Evolutionary conservation across 257 asterid genomes (phyloP), one percentile per base, ranked within the genome.

Genomic region (Nicotiana knightiana): DNA sequence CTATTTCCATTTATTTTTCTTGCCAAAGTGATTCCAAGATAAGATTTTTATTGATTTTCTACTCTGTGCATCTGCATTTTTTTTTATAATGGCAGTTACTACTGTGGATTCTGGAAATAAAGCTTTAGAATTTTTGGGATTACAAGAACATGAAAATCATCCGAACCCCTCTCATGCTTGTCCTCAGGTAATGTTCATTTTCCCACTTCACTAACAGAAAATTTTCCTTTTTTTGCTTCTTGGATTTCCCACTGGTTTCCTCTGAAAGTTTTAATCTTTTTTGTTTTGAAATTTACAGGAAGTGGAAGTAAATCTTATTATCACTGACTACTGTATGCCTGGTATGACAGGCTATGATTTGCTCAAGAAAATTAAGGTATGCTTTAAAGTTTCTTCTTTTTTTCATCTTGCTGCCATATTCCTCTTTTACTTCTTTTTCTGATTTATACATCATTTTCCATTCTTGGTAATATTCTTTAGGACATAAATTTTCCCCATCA

Each of bases 101-200:
- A 84, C 92, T 17, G 92, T 90, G 54, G 94, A 90, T 87, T 89
- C 92, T 75, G 94, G 94, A n/a, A 87, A 83, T 62, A 90, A 89
- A 67, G 94, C 94, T 48, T 80, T 90, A 53, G 91, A 90, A 59
- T 84, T 89, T 83, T 88, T 90, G 85, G 92, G 94, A 3, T 86
- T 90, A 68, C 79, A 71, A 67, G 88, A 82, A 78, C 76, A 87
- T 81, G 87, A 83, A 37, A 79, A 16, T 61, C 77, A 65, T 67
- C 64, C 81, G 10, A 83, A 65, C 67, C 87, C 83, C 24, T 71
- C 85, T 80, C 82, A 82, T 81, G 82, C 83, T 58, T 90, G 82
- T 83, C 83, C 86, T 11, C 92, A 88, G 89, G 89, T 85, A 76
- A 10, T 75, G 2, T 24, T 4, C 21, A 32, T 8, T 57, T 24